Base-by-base conservation (phyloP, 2,329 filamentous ascomycete genomes). In the Furcasterigmium furcatum region DNA sequence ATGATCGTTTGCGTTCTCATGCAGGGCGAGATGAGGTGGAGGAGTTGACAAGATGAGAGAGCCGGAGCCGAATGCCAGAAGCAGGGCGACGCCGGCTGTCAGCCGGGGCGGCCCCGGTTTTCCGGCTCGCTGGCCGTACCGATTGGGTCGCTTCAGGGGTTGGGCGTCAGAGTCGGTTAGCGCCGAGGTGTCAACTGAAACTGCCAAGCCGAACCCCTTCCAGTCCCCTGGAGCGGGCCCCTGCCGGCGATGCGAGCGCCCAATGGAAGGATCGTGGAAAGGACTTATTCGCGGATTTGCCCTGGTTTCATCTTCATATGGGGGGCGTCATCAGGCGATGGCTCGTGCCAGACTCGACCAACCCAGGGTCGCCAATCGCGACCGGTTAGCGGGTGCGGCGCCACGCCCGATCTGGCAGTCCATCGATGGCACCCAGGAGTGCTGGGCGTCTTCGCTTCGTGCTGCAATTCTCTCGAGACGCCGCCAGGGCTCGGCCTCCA, bases 21-120 rank as follows among this genome's bases (percentile, higher is more conserved):
- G 40, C 40, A 42, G 40, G 29, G 40, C 29, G 29, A 42, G 40
- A 42, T 42, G 40, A 42, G 29, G 12, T 22, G 27, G 40, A 32
- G 19, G 13, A 30, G 40, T 7, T 36, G n/a, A 18, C n/a, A 30
- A 24, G 30, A 32, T 21, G n/a, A 34, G 27, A 42, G 19, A 20
- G 30, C 34, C 40, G 40, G 40, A 35, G 18, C 40, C 40, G 40
- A 42, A 27, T n/a, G 19, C 40, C 40, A 12, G 16, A 34, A 22
- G 34, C 9, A 36, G 34, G n/a, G 18, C n/a, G 18, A 18, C n/a
- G 34, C 34, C 34, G 34, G 34, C 18, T 13, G 16, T 18, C 16
- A 36, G 19, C 19, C 9, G 40, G 40, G 27, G 20, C 16, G n/a
- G 19, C 14, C 30, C 27, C 27, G 19, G 12, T 27, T 19, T n/a